phyloP scores from a whole-genome alignment of 768 basidiomycete species.

The Thelephora aurantiotincta region DNA sequence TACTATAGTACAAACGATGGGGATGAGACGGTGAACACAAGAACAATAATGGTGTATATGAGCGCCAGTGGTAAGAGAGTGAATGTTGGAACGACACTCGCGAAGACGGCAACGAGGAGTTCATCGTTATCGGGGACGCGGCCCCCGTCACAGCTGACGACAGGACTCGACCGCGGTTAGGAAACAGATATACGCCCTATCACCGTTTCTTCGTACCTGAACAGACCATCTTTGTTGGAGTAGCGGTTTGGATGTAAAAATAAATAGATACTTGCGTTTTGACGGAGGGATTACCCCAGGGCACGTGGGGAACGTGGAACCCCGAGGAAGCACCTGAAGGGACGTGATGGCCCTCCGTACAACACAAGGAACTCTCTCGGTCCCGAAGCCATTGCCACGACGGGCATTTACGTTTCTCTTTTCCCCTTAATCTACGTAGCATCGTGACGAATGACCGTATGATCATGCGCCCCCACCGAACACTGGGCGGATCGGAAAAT shows the following conservation, averaged over 20 bases:
- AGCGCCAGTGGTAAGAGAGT: constrained; percentile 27
- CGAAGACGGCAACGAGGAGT: constrained; percentile 31
- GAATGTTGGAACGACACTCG: constrained; percentile 33
- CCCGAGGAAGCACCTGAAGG: no score
- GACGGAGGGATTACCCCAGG: no score
- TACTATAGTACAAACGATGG: no score
- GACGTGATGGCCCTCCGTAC: no score
- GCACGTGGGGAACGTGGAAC: no score
- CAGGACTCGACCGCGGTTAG: constrained; percentile 23
- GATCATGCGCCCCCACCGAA: no score
- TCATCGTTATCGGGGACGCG: constrained; percentile 28
- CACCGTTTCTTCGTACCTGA: constrained; percentile 18
- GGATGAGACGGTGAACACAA: constrained; percentile 14
- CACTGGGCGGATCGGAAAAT: no score
- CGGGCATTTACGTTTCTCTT: no score
- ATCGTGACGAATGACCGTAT: no score
- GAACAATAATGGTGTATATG: constrained; percentile 22
- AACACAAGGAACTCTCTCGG: no score
- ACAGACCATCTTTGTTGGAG: neutral
- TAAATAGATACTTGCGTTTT: neutral
- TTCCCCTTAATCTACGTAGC: no score
- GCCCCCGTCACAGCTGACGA: constrained; percentile 23
- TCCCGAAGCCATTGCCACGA: no score
- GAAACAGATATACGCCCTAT: constrained; percentile 24
- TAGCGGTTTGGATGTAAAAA: neutral